Conservation (phyloP, 2,329 filamentous ascomycete genomes). For the Phyllosticta paracitricarpa region DNA sequence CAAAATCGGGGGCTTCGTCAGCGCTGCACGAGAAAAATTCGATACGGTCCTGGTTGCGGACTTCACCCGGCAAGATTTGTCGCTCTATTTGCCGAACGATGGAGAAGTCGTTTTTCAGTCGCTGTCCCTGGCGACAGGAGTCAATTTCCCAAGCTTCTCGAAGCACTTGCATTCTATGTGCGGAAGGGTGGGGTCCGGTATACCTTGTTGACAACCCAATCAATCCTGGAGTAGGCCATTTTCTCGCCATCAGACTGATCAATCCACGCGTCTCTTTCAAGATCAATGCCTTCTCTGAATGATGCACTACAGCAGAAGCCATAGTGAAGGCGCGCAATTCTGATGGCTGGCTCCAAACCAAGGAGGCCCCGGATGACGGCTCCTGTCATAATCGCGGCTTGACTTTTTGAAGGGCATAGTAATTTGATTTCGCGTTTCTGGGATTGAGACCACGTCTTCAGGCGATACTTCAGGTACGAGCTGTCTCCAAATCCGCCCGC, state of each 20-base stretch:
- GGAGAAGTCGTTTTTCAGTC: neutral
- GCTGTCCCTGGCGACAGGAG: neutral
- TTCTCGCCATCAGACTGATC: neutral
- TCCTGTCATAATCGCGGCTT: neutral
- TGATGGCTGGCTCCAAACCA: neutral
- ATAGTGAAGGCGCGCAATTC: neutral
- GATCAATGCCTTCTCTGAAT: neutral
- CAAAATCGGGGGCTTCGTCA: neutral
- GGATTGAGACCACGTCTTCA: constrained; percentile 24
- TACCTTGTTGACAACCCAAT: neutral
- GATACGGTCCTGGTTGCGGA: neutral
- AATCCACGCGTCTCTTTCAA: neutral
- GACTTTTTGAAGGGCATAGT: neutral
- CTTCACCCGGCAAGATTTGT: neutral
- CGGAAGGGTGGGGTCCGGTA: too few species aligned
- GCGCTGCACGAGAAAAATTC: neutral
- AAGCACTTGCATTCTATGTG: too few species aligned
- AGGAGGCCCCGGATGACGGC: neutral
- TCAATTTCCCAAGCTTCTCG: too few species aligned
- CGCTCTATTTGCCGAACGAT: neutral
- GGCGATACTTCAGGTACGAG: constrained; percentile 58
- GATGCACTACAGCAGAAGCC: neutral
- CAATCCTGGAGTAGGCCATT: neutral
- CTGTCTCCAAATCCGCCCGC: constrained; percentile 76
- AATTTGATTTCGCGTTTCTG: neutral